phyloP scores from a whole-genome alignment of 768 basidiomycete species.

The Rhizopogon rudus region DNA sequence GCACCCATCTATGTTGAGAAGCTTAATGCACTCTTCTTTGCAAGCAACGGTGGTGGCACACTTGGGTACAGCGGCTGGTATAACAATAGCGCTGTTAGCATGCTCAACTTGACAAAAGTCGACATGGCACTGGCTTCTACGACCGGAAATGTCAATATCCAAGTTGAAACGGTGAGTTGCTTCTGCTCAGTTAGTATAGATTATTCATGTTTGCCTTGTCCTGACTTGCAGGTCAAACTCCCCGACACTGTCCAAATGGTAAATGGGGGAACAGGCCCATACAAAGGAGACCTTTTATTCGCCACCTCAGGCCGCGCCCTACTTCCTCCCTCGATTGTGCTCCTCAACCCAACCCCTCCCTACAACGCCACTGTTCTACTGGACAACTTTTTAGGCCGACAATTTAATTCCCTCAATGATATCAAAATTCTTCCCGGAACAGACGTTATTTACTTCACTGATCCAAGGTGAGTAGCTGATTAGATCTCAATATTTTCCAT shows the following conservation, averaged over 20 bases:
- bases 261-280: slow-evolving; percentile 64
- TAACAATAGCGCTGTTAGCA: slow-evolving; percentile 59
- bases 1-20: slow-evolving; percentile 62
- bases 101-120: slow-evolving; percentile 56
- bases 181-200: neutral
- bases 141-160: slow-evolving; percentile 39
- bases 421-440: slow-evolving; percentile 65
- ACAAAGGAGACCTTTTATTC: slow-evolving; percentile 52
- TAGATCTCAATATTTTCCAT: too few relatives aligned
- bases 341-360: slow-evolving; percentile 60
- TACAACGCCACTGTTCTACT: slow-evolving; percentile 65
- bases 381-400: slow-evolving; percentile 76
- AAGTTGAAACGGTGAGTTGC: slow-evolving; percentile 34
- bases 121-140: slow-evolving; percentile 37
- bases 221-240: slow-evolving; percentile 44
- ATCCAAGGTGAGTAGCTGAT: slow-evolving; percentile 45
- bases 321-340: slow-evolving; percentile 55
- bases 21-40: slow-evolving; percentile 68
- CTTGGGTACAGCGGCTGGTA: slow-evolving; percentile 60
- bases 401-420: slow-evolving; percentile 82
- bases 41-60: slow-evolving; percentile 62
- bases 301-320: slow-evolving; percentile 62
- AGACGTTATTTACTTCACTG: slow-evolving; percentile 72
- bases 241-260: slow-evolving; percentile 62
- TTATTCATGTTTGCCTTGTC: slow-evolving; percentile 3